Evolutionary conservation across 2,329 filamentous ascomycete species (phyloP).

Genomic region (Aspergillus sp.): DNA sequence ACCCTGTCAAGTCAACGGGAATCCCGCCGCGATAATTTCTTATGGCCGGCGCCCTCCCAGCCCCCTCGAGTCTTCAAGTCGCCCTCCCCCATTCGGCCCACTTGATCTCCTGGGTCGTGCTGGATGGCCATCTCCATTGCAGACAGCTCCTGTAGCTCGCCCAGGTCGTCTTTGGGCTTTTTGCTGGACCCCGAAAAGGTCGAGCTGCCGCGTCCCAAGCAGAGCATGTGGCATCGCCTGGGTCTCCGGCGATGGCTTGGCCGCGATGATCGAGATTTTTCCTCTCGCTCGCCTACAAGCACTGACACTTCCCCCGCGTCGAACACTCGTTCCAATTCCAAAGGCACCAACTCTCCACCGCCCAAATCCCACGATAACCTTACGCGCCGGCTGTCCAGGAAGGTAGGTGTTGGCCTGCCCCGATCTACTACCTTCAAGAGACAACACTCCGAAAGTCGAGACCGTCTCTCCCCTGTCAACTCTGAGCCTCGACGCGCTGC

Average conservation of each 20-base stretch:
- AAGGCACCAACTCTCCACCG: conserved; percentile 10
- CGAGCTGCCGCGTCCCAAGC: conserved; percentile 33
- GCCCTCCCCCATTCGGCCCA: conserved; percentile 32
- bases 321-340: conserved; percentile 16
- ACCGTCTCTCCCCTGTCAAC: conserved; percentile 67
- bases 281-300: conserved; percentile 24
- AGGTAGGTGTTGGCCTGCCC: conserved; percentile 74
- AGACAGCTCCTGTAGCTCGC: conserved; percentile 38
- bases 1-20: conserved; percentile 3
- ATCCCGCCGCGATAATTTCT: conserved; percentile 26
- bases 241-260: conserved; percentile 43
- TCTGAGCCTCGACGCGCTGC: conserved; percentile 66
- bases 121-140: conserved; percentile 45
- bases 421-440: conserved; percentile 76
- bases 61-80: conserved; percentile 33
- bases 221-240: conserved; percentile 49
- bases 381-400: conserved; percentile 37
- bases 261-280: conserved; percentile 38
- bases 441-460: conserved; percentile 76
- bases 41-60: conserved; percentile 38
- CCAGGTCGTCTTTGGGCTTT: conserved; percentile 32
- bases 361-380: conserved; percentile 31
- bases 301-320: conserved; percentile 13
- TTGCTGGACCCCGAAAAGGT: conserved; percentile 35
- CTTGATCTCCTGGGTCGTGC: conserved; percentile 29